A percentile compares a stretch with the other conserved stretches of the same genome.
phyloP scores from a whole-genome alignment of 495 filamentous ascomycete species.

The Penicillium manginii region DNA sequence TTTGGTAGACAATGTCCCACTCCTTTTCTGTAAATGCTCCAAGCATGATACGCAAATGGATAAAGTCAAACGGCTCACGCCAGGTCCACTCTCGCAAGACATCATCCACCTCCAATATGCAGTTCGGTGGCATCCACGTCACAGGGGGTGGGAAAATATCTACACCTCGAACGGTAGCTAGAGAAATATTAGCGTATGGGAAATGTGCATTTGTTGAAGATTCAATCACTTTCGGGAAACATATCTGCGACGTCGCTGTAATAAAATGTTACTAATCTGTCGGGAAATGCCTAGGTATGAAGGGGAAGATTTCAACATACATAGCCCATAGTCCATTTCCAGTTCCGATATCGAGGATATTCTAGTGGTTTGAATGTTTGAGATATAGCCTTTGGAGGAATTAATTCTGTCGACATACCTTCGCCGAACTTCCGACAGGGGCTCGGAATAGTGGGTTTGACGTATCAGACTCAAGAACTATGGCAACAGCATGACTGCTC shows the following conservation, averaged over 20 bases:
- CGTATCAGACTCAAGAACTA: slow-evolving; percentile 4
- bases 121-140: slow-evolving; percentile 37
- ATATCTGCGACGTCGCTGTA: slow-evolving; percentile 5
- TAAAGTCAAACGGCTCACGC: slow-evolving; percentile 29
- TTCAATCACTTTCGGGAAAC: not conserved
- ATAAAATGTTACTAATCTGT: not conserved
- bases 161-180: slow-evolving; percentile 25
- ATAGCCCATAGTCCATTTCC: slow-evolving; percentile 16
- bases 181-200: not conserved
- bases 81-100: slow-evolving; percentile 34
- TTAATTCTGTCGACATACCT: not conserved
- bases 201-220: not conserved
- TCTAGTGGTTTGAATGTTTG: not conserved
- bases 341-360: slow-evolving; percentile 13
- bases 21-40: slow-evolving; percentile 27
- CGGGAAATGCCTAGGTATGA: too few relatives aligned
- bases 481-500: slow-evolving; percentile 3
- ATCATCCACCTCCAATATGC: slow-evolving; percentile 36
- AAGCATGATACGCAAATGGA: slow-evolving; percentile 32
- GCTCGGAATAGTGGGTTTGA: slow-evolving; percentile 6
- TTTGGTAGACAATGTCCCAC: slow-evolving; percentile 30
- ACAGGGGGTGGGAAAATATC: slow-evolving; percentile 30
- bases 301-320: not conserved
- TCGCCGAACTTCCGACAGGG: not conserved
- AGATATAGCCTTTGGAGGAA: too few relatives aligned